Base-by-base conservation (phyloP, 306 rosid genomes). In the Dalbergia cochinchinensis region DNA sequence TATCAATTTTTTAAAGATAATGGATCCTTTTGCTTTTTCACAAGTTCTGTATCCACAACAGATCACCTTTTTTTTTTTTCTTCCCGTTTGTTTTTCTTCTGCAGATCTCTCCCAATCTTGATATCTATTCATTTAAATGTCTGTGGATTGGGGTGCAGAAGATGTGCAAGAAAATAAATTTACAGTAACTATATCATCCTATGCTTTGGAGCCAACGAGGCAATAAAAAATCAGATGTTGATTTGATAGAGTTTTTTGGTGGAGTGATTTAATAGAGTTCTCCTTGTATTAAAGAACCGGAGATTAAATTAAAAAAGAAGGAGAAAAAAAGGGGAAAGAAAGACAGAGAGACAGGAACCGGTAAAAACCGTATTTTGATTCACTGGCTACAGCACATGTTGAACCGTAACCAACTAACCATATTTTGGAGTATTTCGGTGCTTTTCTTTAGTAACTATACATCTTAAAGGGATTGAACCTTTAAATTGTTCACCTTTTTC, bases 21-120 rank as follows among this genome's bases (percentile, higher is more conserved):
- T 47, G 54, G 68, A 78, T 73, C 73, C 59, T 76, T 66, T 70
- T 69, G 47, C 57, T 42, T 83, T 79, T 53, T 67, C 16, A 15
- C 33, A 66, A 75, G 76, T 63, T 71, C 51, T 18, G 34, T 65
- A 34, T 74, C 53, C 69, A n/a, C 26, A 8, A 79, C 62, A 53
- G 53, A 78, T 70, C 72, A 26, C 47, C 16, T 62, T 71, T 44
- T 57, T 58, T 19, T 58, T 18, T 13, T 5, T 4, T 35, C 31
- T 47, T 10, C 53, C 14, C 4, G 5, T n/a, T 16, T 54, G 5
- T 58, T 14, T 4, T 74, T 58, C 4, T 57, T 63, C 6, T 6
- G 44, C 45, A 50, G 69, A 65, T 74, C 68, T 50, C 54, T 70
- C 13, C 34, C 74, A 42, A 50, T 81, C 65, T 65, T 42, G 11